phyloP scores from a whole-genome alignment of 129 eudicot species.

The Lactuca saligna region DNA sequence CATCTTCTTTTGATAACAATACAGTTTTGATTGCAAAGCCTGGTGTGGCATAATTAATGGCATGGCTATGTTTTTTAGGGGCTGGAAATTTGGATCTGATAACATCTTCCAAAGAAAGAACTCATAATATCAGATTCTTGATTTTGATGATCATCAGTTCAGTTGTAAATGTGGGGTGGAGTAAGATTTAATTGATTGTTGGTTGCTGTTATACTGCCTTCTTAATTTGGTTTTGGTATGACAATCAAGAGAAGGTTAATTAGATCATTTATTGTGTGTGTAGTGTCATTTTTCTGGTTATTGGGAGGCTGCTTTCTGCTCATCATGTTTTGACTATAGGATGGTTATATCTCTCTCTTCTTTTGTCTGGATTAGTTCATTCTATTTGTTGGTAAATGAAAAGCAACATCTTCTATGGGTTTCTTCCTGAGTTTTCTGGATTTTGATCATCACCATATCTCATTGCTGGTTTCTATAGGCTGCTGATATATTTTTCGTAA shows the following conservation, averaged over 20 bases:
- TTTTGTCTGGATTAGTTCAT: background rate
- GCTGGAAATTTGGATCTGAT: background rate
- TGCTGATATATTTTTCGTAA: too few species aligned
- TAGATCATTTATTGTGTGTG: too few species aligned
- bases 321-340: too few species aligned
- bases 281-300: too few species aligned
- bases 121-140: background rate
- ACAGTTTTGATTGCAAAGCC: background rate
- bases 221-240: too few species aligned
- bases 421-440: too few species aligned
- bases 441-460: too few species aligned
- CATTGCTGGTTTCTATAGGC: too few species aligned
- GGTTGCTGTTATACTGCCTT: background rate
- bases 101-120: background rate
- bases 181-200: background rate
- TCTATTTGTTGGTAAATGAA: too few species aligned
- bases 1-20: background rate
- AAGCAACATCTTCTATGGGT: too few species aligned
- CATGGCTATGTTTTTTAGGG: background rate
- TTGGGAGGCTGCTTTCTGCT: too few species aligned
- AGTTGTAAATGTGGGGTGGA: background rate
- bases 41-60: background rate
- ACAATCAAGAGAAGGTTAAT: background rate
- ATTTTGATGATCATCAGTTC: background rate
- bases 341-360: too few species aligned